Conservation (phyloP, 768 basidiomycete species). For the Pulveroboletus sp. region DNA sequence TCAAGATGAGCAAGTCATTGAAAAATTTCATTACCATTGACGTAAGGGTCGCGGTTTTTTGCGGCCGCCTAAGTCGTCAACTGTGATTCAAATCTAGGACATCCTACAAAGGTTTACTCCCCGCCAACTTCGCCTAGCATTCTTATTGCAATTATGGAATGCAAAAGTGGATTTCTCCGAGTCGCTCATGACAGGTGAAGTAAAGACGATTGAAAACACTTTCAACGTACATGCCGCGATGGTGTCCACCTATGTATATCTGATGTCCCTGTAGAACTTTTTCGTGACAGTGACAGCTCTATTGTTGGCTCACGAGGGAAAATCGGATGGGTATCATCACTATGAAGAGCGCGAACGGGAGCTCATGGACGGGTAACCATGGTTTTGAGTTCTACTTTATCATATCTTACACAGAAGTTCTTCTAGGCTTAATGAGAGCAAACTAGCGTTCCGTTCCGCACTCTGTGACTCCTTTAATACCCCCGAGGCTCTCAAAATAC, state of each 20-base stretch:
- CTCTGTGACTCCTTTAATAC: slow-evolving; percentile 99
- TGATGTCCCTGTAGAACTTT: slow-evolving; percentile 66
- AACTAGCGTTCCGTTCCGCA: slow-evolving; percentile 73
- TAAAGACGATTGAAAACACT: slow-evolving; percentile 73
- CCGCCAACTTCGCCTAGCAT: slow-evolving; percentile 86
- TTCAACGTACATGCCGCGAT: slow-evolving; percentile 63
- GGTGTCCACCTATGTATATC: neutral
- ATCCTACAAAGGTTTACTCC: slow-evolving; percentile 78
- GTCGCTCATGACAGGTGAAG: slow-evolving; percentile 83
- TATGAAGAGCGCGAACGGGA: slow-evolving; percentile 65
- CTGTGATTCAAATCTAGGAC: slow-evolving; percentile 49
- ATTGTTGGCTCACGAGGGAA: slow-evolving; percentile 43
- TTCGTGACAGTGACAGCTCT: slow-evolving; percentile 86
- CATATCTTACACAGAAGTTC: slow-evolving; percentile 7
- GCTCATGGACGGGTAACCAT: slow-evolving; percentile 55
- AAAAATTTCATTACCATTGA: slow-evolving; percentile 99
- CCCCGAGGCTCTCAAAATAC: slow-evolving; percentile 66
- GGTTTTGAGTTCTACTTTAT: neutral
- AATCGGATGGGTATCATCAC: slow-evolving; percentile 58
- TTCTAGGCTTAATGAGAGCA: slow-evolving; percentile 66
- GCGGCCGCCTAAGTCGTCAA: neutral
- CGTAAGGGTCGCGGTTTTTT: slow-evolving; percentile 39
- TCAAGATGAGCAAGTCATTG: slow-evolving; percentile 98
- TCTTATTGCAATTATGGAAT: slow-evolving; percentile 89
- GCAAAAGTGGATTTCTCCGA: slow-evolving; percentile 93